Percentiles rank a stretch among this genome's conserved stretches.
Evolutionary conservation across 192 early-diverging fungal species (phyloP).

Genomic region (Coemansia biformis): DNA sequence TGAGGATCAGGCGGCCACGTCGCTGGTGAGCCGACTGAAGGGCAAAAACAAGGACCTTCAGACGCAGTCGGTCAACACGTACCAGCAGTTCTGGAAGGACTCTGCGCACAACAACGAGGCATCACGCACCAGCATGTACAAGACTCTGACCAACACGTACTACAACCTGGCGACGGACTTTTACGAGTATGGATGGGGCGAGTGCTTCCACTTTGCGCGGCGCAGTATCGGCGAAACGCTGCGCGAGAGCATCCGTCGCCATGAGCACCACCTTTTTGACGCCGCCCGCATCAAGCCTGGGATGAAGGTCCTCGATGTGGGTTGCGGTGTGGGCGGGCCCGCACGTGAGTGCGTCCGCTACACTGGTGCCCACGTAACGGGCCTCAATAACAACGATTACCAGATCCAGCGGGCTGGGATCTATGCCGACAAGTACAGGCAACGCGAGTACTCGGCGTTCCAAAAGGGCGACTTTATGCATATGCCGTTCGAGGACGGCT

Average conservation of each 20-base stretch:
- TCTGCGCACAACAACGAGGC: slow-evolving; percentile 57
- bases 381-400: slow-evolving; percentile 97
- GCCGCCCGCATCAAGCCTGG: slow-evolving; percentile 63
- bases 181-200: slow-evolving; percentile 85
- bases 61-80: slow-evolving; percentile 61
- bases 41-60: slow-evolving; percentile 66
- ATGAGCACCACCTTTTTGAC: slow-evolving; percentile 84
- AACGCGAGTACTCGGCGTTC: slow-evolving; percentile 57
- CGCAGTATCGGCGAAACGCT: slow-evolving; percentile 73
- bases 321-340: slow-evolving; percentile 95
- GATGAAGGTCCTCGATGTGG: slow-evolving; percentile 82
- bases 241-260: slow-evolving; percentile 75
- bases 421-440: slow-evolving; percentile 65
- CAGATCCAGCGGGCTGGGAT: slow-evolving; percentile 76
- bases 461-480: slow-evolving; percentile 85
- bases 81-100: slow-evolving; percentile 67
- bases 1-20: slow-evolving; percentile 27
- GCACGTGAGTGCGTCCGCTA: slow-evolving; percentile 89
- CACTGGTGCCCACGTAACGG: slow-evolving; percentile 81
- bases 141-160: slow-evolving; percentile 71
- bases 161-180: slow-evolving; percentile 82
- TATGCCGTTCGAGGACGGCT: slow-evolving; percentile 77
- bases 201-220: slow-evolving; percentile 88
- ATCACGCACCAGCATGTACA: slow-evolving; percentile 58
- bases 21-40: slow-evolving; percentile 35